Evolutionary conservation across 495 filamentous ascomycete genomes (phyloP), one percentile per base, ranked within the genome.

Genomic region (Aspergillus diversus): DNA sequence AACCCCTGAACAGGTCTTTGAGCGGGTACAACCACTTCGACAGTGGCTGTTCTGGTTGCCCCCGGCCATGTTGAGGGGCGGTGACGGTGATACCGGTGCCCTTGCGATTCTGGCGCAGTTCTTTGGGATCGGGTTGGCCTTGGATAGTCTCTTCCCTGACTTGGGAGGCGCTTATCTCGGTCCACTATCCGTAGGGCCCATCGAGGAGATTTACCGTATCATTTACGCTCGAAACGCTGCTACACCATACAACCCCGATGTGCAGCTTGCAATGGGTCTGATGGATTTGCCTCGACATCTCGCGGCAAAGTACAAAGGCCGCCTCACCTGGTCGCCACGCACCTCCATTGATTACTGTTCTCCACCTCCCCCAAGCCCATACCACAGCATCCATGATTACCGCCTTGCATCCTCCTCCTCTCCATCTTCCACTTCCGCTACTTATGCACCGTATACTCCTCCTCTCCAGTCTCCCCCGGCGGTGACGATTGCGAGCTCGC

Each of bases 41-140:
- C 86, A 88, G 60, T 97, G 96, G 93, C 84, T 98, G 21, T 96
- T 97, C 78, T 99, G 93, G 91, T 83, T 97, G 50, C 96, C 96
- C 4, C 87, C 86, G 35, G 86, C 89, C 17, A 80, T 97, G 73
- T 80, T 97, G 21, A 77, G 77, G 39, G 75, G 75, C 12, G 74
- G 76, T 4, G 79, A 80, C 8, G 69, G 74, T 8, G 78, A 81
- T 56, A 65, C 73, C 16, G 72, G 62, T 15, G 80, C 78, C 0
- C 73, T 85, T 31, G 69, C 79, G 39, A 84, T 96, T 35, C 86
- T 99, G 42, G 90, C 93, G 8, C 90, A 98, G 70, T 94, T 97
- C 75, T 97, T 97, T 73, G 92, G 91, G 5, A 84, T 91, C 34
- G 93, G 91, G 11, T 77, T 97, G 58, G 85, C 90, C 39, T 84